Evolutionary conservation across 805 yeast species (phyloP).

Genomic region (Grigorovia jiainica): DNA sequence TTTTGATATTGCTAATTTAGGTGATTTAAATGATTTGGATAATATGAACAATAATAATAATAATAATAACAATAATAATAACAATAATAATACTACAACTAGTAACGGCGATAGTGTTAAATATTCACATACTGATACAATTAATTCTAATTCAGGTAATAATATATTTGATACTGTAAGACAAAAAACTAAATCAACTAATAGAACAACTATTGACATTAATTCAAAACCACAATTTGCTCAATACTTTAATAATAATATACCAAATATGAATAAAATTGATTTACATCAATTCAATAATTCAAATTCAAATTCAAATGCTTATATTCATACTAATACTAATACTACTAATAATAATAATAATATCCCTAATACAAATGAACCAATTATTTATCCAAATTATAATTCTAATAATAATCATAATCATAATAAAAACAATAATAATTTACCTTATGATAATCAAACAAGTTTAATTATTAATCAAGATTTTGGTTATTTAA

Average conservation of each 20-base stretch:
- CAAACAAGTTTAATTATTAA: constrained; percentile 7
- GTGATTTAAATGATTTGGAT: not conserved
- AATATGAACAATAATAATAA: not conserved
- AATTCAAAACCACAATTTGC: constrained; percentile 5
- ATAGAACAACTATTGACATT: constrained; percentile 4
- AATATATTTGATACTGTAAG: constrained; percentile 5
- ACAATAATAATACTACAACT: too few species aligned
- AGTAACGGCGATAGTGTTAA: too few species aligned
- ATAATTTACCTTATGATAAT: not conserved
- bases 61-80: not conserved
- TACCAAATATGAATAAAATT: too few species aligned
- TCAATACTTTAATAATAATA: constrained; percentile 2
- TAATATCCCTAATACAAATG: too few species aligned
- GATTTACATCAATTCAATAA: too few species aligned
- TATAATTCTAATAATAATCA: too few species aligned
- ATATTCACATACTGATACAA: too few species aligned
- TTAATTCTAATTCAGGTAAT: not conserved
- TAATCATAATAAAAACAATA: too few species aligned
- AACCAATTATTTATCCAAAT: too few species aligned
- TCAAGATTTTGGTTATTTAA: constrained; percentile 6
- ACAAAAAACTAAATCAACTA: constrained; percentile 7
- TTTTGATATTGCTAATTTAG: too few species aligned
- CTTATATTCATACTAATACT: too few species aligned
- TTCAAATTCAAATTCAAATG: not conserved
- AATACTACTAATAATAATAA: too few species aligned